Evolutionary conservation across 768 basidiomycete species (phyloP).

Genomic region (Phlebiopsis gigantea): DNA sequence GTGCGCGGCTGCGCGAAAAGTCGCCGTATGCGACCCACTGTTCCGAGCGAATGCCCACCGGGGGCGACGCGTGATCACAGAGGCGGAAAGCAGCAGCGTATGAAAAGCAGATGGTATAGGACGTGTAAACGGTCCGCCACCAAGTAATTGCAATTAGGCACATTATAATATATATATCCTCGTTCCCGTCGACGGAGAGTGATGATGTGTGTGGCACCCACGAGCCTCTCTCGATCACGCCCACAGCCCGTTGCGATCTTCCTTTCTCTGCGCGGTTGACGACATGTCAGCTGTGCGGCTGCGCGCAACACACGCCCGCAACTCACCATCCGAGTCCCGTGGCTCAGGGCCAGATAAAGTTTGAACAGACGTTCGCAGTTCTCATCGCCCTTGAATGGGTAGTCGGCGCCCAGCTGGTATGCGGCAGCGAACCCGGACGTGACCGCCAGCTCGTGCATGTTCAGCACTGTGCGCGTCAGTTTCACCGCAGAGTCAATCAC

Average conservation of each 20-base stretch:
- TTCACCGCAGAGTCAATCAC: not conserved
- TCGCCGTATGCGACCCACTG: conserved; percentile 9
- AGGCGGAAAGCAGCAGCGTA: not conserved
- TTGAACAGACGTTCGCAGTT: conserved; percentile 26
- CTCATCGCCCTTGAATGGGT: conserved; percentile 27
- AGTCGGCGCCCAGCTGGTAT: conserved; percentile 29
- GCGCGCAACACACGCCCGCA: not conserved
- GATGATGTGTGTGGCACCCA: not conserved
- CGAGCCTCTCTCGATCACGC: conserved; percentile 12
- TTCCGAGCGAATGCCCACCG: not conserved
- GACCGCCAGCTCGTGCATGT: conserved; percentile 33
- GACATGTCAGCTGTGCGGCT: not conserved
- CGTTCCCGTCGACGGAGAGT: not conserved
- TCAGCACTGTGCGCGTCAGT: conserved; percentile 20
- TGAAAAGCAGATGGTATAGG: not conserved
- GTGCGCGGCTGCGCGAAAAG: conserved; percentile 9
- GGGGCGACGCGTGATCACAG: not conserved
- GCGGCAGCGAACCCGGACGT: conserved; percentile 38
- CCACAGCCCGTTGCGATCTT: conserved; percentile 20
- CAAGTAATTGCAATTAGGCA: not conserved
- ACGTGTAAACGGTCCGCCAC: not conserved
- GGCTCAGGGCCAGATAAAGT: conserved; percentile 25
- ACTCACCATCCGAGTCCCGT: conserved; percentile 23
- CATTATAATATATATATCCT: not conserved
- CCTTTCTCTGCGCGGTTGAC: conserved; percentile 18